These are phyloP conservation scores for Pontederia crassipes DNA, from an alignment of 176 grass and related monocot species.

Conservation along the genomic window DNA sequence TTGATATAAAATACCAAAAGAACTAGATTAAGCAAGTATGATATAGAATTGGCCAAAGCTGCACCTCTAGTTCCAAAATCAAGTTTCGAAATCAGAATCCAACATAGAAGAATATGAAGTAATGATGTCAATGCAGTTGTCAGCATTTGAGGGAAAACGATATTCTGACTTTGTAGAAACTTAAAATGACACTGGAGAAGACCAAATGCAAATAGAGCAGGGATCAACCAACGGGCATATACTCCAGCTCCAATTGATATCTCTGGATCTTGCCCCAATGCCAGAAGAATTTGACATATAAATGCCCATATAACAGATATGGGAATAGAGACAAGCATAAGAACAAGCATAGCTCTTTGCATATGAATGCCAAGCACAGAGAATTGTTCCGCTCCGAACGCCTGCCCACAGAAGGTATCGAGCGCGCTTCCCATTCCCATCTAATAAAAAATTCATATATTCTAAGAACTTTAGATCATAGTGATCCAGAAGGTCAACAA, in stretches of 20 bases:
- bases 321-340: conserved; percentile 35
- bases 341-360: conserved; percentile 51
- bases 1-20: conserved; percentile 50
- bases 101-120: conserved; percentile 48
- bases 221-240: conserved; percentile 55
- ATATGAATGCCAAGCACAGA: conserved; percentile 48
- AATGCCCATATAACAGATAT: conserved; percentile 37
- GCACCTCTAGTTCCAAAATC: conserved; percentile 58
- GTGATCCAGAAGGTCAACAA: too few relatives aligned
- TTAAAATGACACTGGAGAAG: conserved; percentile 54
- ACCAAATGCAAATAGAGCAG: conserved; percentile 44
- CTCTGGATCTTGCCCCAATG: conserved; percentile 38
- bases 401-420: conserved; percentile 67
- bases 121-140: conserved; percentile 32
- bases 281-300: conserved; percentile 32
- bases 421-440: conserved; percentile 45
- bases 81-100: conserved; percentile 54
- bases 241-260: conserved; percentile 47
- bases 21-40: conserved; percentile 40
- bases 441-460: conserved; percentile 10
- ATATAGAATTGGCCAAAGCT: conserved; percentile 44
- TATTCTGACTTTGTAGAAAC: conserved; percentile 58
- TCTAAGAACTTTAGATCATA: too few relatives aligned
- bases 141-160: conserved; percentile 57
- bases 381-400: conserved; percentile 54